Evolutionary conservation across 495 filamentous ascomycete species (phyloP), one percentile per base, ranked within the genome.

Genomic region (Achaetomiella virescens): DNA sequence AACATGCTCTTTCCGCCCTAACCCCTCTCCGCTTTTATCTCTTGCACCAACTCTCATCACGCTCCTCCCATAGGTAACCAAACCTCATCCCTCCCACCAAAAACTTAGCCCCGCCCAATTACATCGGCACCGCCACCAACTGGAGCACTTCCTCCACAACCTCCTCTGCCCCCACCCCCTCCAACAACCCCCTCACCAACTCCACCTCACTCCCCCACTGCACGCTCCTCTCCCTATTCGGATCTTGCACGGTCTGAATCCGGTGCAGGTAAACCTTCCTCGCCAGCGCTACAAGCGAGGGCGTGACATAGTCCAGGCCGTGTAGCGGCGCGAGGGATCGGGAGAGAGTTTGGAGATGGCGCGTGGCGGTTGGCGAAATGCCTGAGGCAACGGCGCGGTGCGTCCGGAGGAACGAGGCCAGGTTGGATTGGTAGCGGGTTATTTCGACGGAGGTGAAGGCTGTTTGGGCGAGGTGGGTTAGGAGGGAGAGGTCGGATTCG

Each of bases 221-320:
- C 72, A 95, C 77, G 65, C 91, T 97, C 40, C 91, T 72, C 71
- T 99, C 93, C 52, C 80, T 78, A 57, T 85, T 84, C 0, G 88
- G 78, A 2, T 66, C 74, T 0, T 66, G 73, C 1, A 82, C 77
- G 9, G 96, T 75, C 2, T 77, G 65, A n/a, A 98, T 80, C 22
- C 89, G 82, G 68, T 98, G 95, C 24, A 84, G 79, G 62, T 95
- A 97, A 12, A 95, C 81, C 73, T 97, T 99, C 55, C 80, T 83
- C 3, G 93, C 95, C 46, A 99, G 74, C 18, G 76, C 81, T 11
- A 95, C 84, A 20, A 99, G 78, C 4, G 90, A 86, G 0, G 95
- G 93, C 2, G 93, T 90, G 3, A 90, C 81, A 63, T 84, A 97
- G 50, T 84, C 79, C 17, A 93, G 72, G 12, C 84, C 84, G 70